Conservation (phyloP, 2,329 filamentous ascomycete genomes). For the Berkeleyomyces rouxiae region DNA sequence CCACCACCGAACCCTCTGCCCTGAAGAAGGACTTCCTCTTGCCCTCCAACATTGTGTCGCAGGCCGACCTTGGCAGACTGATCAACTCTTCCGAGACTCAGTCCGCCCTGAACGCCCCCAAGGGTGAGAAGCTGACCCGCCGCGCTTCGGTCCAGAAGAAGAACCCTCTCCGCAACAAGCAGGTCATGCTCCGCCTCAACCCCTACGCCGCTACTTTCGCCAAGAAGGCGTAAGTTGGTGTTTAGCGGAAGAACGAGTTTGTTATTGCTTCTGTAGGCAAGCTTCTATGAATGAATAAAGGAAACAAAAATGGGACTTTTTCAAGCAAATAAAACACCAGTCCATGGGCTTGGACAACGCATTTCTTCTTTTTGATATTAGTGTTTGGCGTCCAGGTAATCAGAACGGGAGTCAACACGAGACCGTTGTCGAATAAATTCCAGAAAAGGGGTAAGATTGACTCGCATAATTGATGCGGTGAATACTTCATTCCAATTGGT, state of each 20-base stretch:
- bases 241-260: conserved; percentile 8
- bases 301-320: conserved; percentile 14
- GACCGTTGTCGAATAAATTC: not conserved
- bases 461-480: conserved; percentile 17
- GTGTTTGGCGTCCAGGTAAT: conserved; percentile 12
- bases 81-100: conserved; percentile 99
- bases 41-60: conserved; percentile 77
- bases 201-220: conserved; percentile 86
- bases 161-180: conserved; percentile 98
- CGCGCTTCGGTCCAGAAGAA: conserved; percentile 92
- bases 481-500: not conserved
- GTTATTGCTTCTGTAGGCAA: conserved; percentile 12
- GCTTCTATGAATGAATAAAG: conserved; percentile 14
- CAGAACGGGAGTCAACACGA: conserved; percentile 6
- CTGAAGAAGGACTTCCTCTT: conserved; percentile 99
- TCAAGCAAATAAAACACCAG: conserved; percentile 11
- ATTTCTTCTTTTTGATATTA: conserved; percentile 16
- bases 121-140: conserved; percentile 81
- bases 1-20: conserved; percentile 71
- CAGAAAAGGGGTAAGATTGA: not conserved
- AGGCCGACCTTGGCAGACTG: conserved; percentile 89
- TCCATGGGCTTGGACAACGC: conserved; percentile 9
- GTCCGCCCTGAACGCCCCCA: conserved; percentile 81
- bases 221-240: conserved; percentile 32
- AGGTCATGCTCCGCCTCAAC: conserved; percentile 96